Conservation (phyloP, 345 rosid species). For the Salix caprea region DNA sequence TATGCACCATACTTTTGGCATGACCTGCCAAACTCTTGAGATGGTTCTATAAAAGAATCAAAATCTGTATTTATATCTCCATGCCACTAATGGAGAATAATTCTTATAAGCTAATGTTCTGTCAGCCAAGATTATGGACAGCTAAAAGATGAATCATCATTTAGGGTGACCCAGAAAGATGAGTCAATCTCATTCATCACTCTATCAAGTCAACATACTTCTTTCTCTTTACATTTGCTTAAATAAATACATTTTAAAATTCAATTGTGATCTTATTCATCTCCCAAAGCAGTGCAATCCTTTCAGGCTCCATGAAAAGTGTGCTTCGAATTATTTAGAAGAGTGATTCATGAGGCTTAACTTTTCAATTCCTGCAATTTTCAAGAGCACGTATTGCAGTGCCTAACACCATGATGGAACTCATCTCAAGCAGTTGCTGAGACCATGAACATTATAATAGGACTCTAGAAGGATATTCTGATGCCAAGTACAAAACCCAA, state of each 20-base stretch:
- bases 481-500: background rate
- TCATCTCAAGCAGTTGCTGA: background rate
- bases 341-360: background rate
- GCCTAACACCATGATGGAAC: background rate
- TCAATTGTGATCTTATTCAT: background rate
- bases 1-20: constrained; percentile 20
- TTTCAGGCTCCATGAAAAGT: background rate
- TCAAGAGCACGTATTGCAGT: background rate
- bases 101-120: background rate
- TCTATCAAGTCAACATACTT: background rate
- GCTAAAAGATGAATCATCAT: background rate
- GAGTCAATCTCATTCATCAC: background rate
- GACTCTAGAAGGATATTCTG: background rate
- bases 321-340: background rate
- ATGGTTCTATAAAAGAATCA: constrained; percentile 6
- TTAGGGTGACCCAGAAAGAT: background rate
- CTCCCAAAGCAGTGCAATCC: background rate
- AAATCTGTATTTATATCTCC: constrained; percentile 12
- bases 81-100: constrained; percentile 12
- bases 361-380: background rate
- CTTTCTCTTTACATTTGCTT: background rate
- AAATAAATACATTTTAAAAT: background rate
- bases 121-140: background rate
- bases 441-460: background rate
- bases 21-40: constrained; percentile 17